Conservation (phyloP, 2,329 filamentous ascomycete species). For the Tricladium varicosporioides region DNA sequence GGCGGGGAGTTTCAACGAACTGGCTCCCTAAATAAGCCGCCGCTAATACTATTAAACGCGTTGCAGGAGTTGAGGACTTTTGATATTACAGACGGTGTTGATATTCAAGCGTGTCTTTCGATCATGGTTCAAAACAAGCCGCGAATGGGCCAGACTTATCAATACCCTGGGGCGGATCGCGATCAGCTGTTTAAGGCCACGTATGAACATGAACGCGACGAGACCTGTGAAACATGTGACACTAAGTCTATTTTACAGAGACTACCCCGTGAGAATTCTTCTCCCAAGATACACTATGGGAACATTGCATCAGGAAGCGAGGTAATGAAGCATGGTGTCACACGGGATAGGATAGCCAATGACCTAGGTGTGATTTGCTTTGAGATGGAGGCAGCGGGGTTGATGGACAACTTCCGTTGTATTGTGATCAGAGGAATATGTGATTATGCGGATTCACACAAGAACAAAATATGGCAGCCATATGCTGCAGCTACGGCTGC, state of each 20-base stretch:
- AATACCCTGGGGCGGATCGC: not conserved
- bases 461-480: conserved; percentile 14
- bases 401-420: conserved; percentile 13
- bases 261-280: not conserved
- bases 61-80: not conserved
- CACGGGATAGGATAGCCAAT: not conserved
- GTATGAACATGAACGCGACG: not conserved
- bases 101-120: not conserved
- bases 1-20: conserved; percentile 8
- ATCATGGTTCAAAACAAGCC: not conserved
- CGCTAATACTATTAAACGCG: not conserved
- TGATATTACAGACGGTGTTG: not conserved
- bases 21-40: conserved; percentile 15
- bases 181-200: not conserved
- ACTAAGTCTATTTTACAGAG: not conserved
- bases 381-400: conserved; percentile 17
- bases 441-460: conserved; percentile 19
- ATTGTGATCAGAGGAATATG: conserved; percentile 20
- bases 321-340: conserved; percentile 12
- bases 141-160: not conserved
- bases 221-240: not conserved
- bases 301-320: conserved; percentile 15
- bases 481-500: conserved; percentile 17
- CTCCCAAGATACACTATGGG: conserved; percentile 12
- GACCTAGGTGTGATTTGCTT: conserved; percentile 10